A percentile compares a stretch with the other conserved stretches of the same genome.
Conservation (phyloP, 495 filamentous ascomycete species). For the Penicillium silybi region DNA sequence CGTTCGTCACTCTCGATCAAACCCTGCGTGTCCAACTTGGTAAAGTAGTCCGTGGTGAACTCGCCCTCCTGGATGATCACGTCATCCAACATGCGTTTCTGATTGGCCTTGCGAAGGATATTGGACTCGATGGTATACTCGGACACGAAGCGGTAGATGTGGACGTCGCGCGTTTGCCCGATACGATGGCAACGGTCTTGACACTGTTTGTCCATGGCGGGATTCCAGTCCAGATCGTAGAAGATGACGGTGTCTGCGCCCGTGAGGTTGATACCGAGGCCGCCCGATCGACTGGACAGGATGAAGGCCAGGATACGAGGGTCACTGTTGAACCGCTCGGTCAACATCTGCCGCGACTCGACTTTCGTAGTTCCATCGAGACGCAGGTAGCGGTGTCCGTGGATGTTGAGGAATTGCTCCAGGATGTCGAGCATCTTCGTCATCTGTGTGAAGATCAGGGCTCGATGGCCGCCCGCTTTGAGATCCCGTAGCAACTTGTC, state of each 20-base stretch:
- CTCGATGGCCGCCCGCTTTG: slow-evolving; percentile 86
- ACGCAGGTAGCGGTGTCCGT: slow-evolving; percentile 92
- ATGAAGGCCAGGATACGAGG: slow-evolving; percentile 90
- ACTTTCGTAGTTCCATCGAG: slow-evolving; percentile 93
- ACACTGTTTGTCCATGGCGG: slow-evolving; percentile 99
- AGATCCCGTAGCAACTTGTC: slow-evolving; percentile 82
- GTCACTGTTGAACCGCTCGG: slow-evolving; percentile 96
- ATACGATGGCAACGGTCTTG: slow-evolving; percentile 98
- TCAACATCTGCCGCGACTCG: slow-evolving; percentile 91
- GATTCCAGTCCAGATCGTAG: slow-evolving; percentile 99
- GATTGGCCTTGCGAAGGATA: slow-evolving; percentile 91
- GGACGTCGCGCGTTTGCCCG: slow-evolving; percentile 95
- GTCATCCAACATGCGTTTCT: slow-evolving; percentile 97
- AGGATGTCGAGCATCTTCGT: slow-evolving; percentile 97
- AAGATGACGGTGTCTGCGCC: slow-evolving; percentile 99
- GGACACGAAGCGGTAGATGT: slow-evolving; percentile 95
- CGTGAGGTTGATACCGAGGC: slow-evolving; percentile 93
- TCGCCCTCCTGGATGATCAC: slow-evolving; percentile 98
- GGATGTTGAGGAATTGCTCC: slow-evolving; percentile 97
- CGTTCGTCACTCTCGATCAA: slow-evolving; percentile 61
- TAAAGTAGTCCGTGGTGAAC: slow-evolving; percentile 97
- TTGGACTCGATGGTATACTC: slow-evolving; percentile 99
- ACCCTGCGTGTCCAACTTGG: slow-evolving; percentile 66
- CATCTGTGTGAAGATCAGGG: slow-evolving; percentile 99
- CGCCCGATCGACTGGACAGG: slow-evolving; percentile 88